Percentiles rank a stretch among this genome's conserved stretches.
phyloP scores from a whole-genome alignment of 2,329 filamentous ascomycete species.

The Biscogniauxia sp. region DNA sequence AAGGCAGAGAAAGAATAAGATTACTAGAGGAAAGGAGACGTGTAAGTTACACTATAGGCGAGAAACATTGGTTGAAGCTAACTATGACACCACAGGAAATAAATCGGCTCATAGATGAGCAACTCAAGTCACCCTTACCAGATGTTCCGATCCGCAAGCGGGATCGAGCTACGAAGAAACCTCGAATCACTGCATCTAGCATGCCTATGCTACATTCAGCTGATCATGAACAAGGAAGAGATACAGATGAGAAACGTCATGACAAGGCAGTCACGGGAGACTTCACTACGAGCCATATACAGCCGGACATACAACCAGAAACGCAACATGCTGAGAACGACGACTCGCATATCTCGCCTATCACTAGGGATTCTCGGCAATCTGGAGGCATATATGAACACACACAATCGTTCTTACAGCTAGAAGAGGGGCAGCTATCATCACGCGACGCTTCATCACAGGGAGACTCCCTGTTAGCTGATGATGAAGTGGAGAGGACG shows the following conservation, averaged over 20 bases:
- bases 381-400: not conserved
- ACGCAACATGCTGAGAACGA: not conserved
- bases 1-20: constrained; percentile 1
- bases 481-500: not conserved
- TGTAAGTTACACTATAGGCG: not conserved
- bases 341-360: not conserved
- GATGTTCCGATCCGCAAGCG: constrained; percentile 4
- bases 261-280: not conserved
- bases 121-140: constrained; percentile 1
- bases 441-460: not conserved
- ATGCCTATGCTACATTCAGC: not conserved
- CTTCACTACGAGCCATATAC: too few species aligned
- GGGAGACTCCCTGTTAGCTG: not conserved
- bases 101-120: constrained; percentile 6
- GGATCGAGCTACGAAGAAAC: not conserved
- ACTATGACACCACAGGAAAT: constrained; percentile 2
- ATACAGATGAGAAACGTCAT: not conserved
- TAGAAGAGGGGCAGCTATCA: not conserved
- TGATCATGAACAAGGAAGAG: not conserved
- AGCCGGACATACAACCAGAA: too few species aligned
- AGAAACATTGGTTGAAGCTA: not conserved
- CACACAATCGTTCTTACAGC: not conserved
- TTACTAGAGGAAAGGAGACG: constrained; percentile 2
- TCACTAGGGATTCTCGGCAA: not conserved
- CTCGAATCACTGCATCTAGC: not conserved